Evolutionary conservation across 352 stramenopile genomes (phyloP).

Genomic region (Phytopythium vexans): DNA sequence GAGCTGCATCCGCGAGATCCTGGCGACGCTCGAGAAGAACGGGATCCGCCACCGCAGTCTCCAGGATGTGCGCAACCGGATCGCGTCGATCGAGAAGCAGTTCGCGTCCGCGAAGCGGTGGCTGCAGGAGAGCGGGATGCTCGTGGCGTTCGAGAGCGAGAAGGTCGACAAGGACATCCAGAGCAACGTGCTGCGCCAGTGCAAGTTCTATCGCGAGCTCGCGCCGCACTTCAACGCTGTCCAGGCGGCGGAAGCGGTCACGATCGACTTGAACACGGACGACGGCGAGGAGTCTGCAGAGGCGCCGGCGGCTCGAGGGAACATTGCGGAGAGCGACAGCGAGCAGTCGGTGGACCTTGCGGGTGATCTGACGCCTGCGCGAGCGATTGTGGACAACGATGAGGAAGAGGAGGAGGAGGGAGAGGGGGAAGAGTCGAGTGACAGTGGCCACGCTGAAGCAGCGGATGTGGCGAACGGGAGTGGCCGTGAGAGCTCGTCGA

Average conservation of each 20-base stretch:
- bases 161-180: conserved; percentile 8
- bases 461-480: conserved; percentile 2
- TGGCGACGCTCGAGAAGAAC: conserved; percentile 9
- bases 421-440: conserved; percentile 6
- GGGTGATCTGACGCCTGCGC: background rate
- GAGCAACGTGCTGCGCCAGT: conserved; percentile 15
- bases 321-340: conserved; percentile 8
- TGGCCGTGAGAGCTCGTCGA: conserved; percentile 1
- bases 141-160: conserved; percentile 6
- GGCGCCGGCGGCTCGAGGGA: conserved; percentile 6
- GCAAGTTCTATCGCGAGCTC: conserved; percentile 28
- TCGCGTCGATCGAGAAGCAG: conserved; percentile 11
- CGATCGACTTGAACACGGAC: conserved; percentile 7
- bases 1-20: conserved; percentile 11
- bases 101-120: conserved; percentile 14
- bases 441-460: no score
- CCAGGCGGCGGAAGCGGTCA: background rate
- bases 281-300: conserved; percentile 12
- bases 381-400: conserved; percentile 6
- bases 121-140: conserved; percentile 14
- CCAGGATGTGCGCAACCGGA: conserved; percentile 13
- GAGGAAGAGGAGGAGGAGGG: conserved; percentile 11
- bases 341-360: background rate
- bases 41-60: conserved; percentile 12
- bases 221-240: background rate